Conservation (phyloP, 2,329 filamentous ascomycete species). For the Fusarium austroafricanum region DNA sequence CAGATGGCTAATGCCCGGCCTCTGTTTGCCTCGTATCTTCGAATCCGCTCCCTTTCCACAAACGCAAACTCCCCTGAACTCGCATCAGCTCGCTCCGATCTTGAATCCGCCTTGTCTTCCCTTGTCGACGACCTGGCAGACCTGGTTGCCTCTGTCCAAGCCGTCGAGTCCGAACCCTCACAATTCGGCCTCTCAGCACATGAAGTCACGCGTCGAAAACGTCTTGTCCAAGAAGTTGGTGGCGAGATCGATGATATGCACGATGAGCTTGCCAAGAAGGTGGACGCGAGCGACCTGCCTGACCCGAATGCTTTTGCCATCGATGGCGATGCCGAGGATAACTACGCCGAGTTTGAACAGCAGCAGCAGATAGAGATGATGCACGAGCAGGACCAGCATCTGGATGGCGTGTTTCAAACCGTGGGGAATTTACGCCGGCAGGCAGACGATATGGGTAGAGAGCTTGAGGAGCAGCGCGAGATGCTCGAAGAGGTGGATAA, state of each 20-base stretch:
- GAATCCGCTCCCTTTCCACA: constrained; percentile 88
- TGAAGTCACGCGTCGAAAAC: constrained; percentile 83
- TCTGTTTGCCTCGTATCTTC: constrained; percentile 93
- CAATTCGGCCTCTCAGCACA: constrained; percentile 85
- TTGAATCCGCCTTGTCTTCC: constrained; percentile 72
- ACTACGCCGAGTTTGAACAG: constrained; percentile 87
- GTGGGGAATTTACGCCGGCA: constrained; percentile 91
- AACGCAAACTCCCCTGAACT: constrained; percentile 84
- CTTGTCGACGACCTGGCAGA: constrained; percentile 88
- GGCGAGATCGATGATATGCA: constrained; percentile 91
- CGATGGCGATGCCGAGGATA: constrained; percentile 58
- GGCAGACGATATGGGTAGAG: constrained; percentile 94
- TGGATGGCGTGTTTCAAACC: constrained; percentile 92
- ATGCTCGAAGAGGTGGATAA: constrained; percentile 88
- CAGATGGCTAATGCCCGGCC: constrained; percentile 84
- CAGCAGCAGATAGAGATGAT: constrained; percentile 92
- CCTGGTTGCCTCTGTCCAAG: constrained; percentile 86
- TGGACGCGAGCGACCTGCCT: constrained; percentile 61
- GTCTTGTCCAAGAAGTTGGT: constrained; percentile 89
- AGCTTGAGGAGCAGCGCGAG: constrained; percentile 93
- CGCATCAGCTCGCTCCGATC: constrained; percentile 77
- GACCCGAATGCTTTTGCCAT: constrained; percentile 69
- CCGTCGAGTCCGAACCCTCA: constrained; percentile 87
- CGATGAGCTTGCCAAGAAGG: constrained; percentile 76
- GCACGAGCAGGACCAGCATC: constrained; percentile 91